Base-by-base conservation (phyloP, 371 early-diverging fungal genomes). In the Apophysomyces ossiformis region DNA sequence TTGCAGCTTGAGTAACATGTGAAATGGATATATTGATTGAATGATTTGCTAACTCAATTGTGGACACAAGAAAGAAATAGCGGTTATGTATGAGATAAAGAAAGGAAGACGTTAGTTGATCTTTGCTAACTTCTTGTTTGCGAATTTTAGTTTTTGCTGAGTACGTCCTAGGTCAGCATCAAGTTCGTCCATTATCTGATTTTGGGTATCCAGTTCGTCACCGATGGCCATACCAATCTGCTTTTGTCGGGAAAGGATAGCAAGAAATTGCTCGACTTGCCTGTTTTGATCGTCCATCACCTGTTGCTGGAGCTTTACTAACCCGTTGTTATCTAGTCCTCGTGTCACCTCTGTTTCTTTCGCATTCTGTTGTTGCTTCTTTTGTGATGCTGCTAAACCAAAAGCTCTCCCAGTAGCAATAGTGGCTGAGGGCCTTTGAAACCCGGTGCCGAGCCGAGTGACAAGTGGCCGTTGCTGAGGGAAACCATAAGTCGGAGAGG, bases 121-220 rank as follows among this genome's bases (percentile, higher is more conserved):
- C 69, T 86, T 85, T 60, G 85, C 89, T 64, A 93, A 74, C 67
- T 93, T 91, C 68, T 91, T 93, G 56, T 82, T 81, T 11, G 90
- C 90, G 47, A 86, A 79, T 50, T 87, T 85, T n/a, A 96, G 72
- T 63, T 92, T 92, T 26, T 74, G 76, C 5, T 79, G 75, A 5
- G 92, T 93, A 21, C 88, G 76, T 41, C 89, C 90, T 9, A 95
- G 86, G 66, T 86, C 85, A 45, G 81, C 78, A 69, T 92, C 92
- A n/a, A 97, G 68, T 41, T 95, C 94, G n/a, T 89, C 88, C 67
- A 97, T 67, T 57, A 95, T 38, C 61, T 90, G 89, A 71, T 92
- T 95, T 66, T 96, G 96, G 66, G 84, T 70, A 59, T 95, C 96
- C 36, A 97, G 81, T 70, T 96, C 96, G 21, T 93, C 73, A 21